Evolutionary conservation across 495 filamentous ascomycete genomes (phyloP), one percentile per base, ranked within the genome.

Genomic region (Xylaria intraflava): DNA sequence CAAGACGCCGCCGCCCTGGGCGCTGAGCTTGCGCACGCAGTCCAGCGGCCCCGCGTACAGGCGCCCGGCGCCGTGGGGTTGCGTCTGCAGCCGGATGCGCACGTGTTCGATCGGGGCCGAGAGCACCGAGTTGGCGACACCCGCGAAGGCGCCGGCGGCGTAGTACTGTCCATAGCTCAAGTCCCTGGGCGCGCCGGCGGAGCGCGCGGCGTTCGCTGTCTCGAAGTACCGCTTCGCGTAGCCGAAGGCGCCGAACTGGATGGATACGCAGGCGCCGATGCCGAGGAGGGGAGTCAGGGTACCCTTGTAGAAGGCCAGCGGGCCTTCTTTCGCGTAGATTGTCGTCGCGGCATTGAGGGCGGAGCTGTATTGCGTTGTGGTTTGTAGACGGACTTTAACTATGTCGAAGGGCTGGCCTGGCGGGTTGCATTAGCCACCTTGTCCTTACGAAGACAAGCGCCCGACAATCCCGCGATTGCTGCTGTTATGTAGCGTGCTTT

Each of bases 241-340:
- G 76, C 95, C 89, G 82, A 97, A 98, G 62, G 85, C 93, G 58
- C 93, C 93, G 72, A 98, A 98, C 78, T 98, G 93, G 62, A 98
- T 85, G 33, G 89, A 93, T 29, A 96, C 93, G 66, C 93, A 98
- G 53, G 94, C 94, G 63, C 93, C 93, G 65, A 98, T 97, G 57
- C 93, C 93, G 30, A 98, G 79, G 29, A 98, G 75, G 1, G 93
- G 93, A n/a, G 94, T 97, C 48, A 97, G 74, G 2, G 94, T 97
- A 56, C 93, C 93, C 60, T 98, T 98, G 80, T 98, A 98, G 80
- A 98, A 98, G 41, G 93, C 92, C 3, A 85, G 65, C 1, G 91
- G 77, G 2, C 93, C 94, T 70, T 98, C 93, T 67, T 87, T 85
- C 62, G 81, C 83, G 66, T 87, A 87, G 71, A 97, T 96, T 60